phyloP scores from a whole-genome alignment of 169 alveolate genomes.

The Plasmodium vinckei region DNA sequence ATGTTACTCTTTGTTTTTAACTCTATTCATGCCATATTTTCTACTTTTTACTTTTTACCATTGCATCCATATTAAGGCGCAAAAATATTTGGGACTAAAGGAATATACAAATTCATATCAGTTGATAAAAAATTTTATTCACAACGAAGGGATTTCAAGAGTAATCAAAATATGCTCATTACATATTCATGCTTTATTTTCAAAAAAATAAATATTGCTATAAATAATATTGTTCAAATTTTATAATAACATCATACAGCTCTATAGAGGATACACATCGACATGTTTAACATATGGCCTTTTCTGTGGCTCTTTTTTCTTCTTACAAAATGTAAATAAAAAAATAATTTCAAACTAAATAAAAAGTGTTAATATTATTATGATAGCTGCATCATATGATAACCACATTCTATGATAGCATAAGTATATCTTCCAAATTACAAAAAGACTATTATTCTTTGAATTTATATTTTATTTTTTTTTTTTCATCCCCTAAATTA shows the following conservation, averaged over 20 bases:
- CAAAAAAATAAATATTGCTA: not conserved
- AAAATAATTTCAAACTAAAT: constrained; percentile 1
- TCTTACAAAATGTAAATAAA: constrained; percentile 54
- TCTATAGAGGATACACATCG: constrained; percentile 67
- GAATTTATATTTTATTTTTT: not conserved
- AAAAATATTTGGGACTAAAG: constrained; percentile 33
- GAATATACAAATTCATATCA: constrained; percentile 31
- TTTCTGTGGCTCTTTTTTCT: constrained; percentile 62
- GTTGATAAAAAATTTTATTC: constrained; percentile 24
- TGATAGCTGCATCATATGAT: too few species aligned
- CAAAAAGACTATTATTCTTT: not conserved
- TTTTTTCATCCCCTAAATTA: not conserved
- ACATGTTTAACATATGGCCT: constrained; percentile 64
- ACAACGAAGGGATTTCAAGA: constrained; percentile 44
- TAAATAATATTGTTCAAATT: not conserved
- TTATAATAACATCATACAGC: constrained; percentile 3
- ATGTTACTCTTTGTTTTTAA: not conserved
- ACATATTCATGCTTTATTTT: not conserved
- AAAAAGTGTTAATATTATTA: not conserved
- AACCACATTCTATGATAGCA: not conserved
- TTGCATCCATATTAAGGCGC: constrained; percentile 20
- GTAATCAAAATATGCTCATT: constrained; percentile 6
- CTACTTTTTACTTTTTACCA: not conserved
- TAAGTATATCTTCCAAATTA: not conserved
- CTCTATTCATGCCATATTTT: not conserved